phyloP scores from a whole-genome alignment of 2,329 filamentous ascomycete genomes.

The Alternaria panax region DNA sequence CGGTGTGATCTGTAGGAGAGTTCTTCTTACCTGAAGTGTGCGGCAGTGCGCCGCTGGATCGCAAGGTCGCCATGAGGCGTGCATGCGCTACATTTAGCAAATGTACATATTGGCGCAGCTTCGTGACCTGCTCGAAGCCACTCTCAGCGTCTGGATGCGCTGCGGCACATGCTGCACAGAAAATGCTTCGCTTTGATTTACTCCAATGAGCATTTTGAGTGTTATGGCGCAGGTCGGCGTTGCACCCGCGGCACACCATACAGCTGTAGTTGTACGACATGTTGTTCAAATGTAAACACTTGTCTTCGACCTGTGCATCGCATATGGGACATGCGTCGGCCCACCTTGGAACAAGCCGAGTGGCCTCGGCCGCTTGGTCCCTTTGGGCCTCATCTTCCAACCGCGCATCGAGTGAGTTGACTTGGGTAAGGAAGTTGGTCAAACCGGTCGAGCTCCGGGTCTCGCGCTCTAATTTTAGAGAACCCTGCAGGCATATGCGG shows the following conservation, averaged over 20 bases:
- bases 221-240: conserved; percentile 72
- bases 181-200: conserved; percentile 70
- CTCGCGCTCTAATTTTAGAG: conserved; percentile 89
- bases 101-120: conserved; percentile 94
- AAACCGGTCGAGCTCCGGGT: conserved; percentile 76
- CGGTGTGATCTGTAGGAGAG: conserved; percentile 24
- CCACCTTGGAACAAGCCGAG: conserved; percentile 54
- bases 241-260: conserved; percentile 73
- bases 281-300: conserved; percentile 79
- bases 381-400: conserved; percentile 48
- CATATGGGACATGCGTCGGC: conserved; percentile 83
- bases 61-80: conserved; percentile 83
- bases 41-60: conserved; percentile 81
- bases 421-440: conserved; percentile 81
- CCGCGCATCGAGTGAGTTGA: conserved; percentile 76
- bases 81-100: conserved; percentile 90
- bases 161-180: conserved; percentile 73
- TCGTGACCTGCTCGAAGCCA: conserved; percentile 79
- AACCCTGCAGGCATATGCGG: conserved; percentile 92
- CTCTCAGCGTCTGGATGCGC: conserved; percentile 63
- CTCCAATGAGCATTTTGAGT: conserved; percentile 76
- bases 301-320: conserved; percentile 89
- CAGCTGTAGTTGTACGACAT: conserved; percentile 86
- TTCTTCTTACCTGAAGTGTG: conserved; percentile 66
- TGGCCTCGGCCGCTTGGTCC: conserved; percentile 53